phyloP scores from a whole-genome alignment of 1,284 basidiomycete species.

The Mycena sp. region DNA sequence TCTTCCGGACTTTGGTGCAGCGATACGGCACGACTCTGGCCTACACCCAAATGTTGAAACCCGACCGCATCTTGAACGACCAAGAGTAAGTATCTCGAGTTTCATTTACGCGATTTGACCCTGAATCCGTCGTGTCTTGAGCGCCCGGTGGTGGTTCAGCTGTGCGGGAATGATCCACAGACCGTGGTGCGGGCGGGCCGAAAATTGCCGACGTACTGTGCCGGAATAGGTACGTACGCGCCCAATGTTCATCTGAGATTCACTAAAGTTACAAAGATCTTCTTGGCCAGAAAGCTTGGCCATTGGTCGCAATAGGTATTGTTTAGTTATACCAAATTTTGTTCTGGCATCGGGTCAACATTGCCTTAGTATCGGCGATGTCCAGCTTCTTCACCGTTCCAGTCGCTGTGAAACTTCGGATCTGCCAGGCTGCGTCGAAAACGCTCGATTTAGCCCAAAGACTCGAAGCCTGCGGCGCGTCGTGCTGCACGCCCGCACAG shows the following conservation, averaged over 20 bases:
- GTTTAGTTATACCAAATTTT: conserved; percentile 25
- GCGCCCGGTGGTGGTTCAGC: conserved; percentile 73
- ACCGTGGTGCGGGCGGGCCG: conserved; percentile 66
- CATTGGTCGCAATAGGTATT: conserved; percentile 70
- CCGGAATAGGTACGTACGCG: conserved; percentile 58
- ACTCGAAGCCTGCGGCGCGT: conserved; percentile 70
- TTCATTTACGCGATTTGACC: conserved; percentile 64
- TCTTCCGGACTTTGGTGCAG: conserved; percentile 70
- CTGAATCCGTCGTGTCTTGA: conserved; percentile 45
- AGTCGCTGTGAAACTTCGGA: conserved; percentile 71
- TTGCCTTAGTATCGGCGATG: conserved; percentile 66
- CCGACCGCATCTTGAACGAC: conserved; percentile 68
- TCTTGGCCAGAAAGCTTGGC: conserved; percentile 77
- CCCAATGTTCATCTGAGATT: background rate
- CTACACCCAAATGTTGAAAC: conserved; percentile 80
- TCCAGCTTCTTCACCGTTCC: conserved; percentile 68
- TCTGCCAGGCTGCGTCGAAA: conserved; percentile 64
- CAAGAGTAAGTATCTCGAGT: conserved; percentile 71
- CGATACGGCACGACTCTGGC: conserved; percentile 69
- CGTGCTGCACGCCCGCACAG: conserved; percentile 79
- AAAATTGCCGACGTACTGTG: conserved; percentile 66
- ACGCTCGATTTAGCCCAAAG: conserved; percentile 67
- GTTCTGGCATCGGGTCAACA: conserved; percentile 1
- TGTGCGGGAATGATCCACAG: conserved; percentile 77
- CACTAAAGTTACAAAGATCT: conserved; percentile 55